Percentiles rank a stretch among this genome's conserved stretches.
Conservation (phyloP, 148 eudicot species). For the Camellia lanceoleosa region DNA sequence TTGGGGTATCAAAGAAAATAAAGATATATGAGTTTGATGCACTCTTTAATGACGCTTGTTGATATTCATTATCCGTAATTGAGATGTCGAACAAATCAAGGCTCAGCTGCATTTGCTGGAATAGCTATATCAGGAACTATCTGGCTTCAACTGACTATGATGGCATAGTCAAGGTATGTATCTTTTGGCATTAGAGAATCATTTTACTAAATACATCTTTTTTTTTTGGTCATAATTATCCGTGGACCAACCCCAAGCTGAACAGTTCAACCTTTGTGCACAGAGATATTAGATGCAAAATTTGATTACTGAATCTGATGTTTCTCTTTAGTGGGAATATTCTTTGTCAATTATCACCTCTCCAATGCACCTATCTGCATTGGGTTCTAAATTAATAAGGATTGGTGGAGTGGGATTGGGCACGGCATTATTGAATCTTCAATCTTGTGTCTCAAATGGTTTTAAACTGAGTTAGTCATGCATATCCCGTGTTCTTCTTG, state of each 20-base stretch:
- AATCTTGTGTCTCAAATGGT: too few species aligned
- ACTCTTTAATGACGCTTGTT: constrained; percentile 49
- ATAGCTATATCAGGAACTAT: constrained; percentile 69
- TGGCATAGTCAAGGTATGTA: constrained; percentile 79
- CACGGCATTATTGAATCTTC: too few species aligned
- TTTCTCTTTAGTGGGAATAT: too few species aligned
- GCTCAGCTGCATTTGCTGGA: constrained; percentile 82
- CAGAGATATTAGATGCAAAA: not conserved
- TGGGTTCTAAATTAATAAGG: too few species aligned
- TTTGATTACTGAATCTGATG: not conserved
- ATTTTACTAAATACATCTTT: not conserved
- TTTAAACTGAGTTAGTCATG: too few species aligned
- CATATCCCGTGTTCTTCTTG: too few species aligned
- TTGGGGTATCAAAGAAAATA: constrained; percentile 80
- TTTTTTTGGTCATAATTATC: not conserved
- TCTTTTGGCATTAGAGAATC: not conserved
- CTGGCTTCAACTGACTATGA: constrained; percentile 92
- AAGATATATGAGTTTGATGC: constrained; percentile 70
- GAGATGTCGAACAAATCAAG: constrained; percentile 77
- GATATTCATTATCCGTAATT: constrained; percentile 74
- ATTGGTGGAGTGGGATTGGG: too few species aligned
- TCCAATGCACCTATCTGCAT: too few species aligned
- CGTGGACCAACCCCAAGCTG: not conserved
- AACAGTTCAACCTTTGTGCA: not conserved
- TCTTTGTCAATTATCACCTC: too few species aligned